These are phyloP conservation scores for Hypoxylon sp. DNA, from an alignment of 2,329 filamentous ascomycete species.

Conservation along the genomic window DNA sequence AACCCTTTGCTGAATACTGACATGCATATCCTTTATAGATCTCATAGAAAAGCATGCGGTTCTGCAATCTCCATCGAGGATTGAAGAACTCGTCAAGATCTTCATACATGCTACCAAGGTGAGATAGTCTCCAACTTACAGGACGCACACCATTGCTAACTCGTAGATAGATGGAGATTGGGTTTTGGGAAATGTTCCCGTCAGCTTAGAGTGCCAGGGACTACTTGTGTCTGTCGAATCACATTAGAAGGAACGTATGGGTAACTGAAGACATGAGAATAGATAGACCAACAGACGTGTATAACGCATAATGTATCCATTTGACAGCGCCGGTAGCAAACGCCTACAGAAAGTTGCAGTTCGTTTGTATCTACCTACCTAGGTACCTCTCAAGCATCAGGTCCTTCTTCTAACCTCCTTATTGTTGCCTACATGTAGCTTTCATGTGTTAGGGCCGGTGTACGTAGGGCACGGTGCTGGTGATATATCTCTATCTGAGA, in stretches of 20 bases:
- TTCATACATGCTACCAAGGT: slow-evolving; percentile 91
- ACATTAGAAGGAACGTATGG: not conserved
- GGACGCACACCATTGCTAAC: slow-evolving; percentile 35
- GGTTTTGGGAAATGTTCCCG: slow-evolving; percentile 70
- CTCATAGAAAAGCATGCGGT: slow-evolving; percentile 82
- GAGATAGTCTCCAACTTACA: slow-evolving; percentile 50
- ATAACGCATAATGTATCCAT: not conserved
- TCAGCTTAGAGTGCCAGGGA: slow-evolving; percentile 37
- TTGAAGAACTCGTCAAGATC: slow-evolving; percentile 87
- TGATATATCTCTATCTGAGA: not conserved
- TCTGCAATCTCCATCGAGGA: slow-evolving; percentile 79
- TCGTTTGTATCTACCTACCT: slow-evolving; percentile 1
- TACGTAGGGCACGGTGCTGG: not conserved
- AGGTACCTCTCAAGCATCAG: too few species aligned
- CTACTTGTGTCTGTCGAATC: not conserved
- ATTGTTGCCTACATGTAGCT: too few species aligned
- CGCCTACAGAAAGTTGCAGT: not conserved
- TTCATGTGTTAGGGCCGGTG: too few species aligned
- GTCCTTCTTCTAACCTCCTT: too few species aligned
- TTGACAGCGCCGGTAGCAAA: not conserved
- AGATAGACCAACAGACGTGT: not conserved
- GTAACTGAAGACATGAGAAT: not conserved
- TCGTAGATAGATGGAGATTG: slow-evolving; percentile 66
- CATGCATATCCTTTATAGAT: slow-evolving; percentile 60
- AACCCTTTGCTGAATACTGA: slow-evolving; percentile 14